Evolutionary conservation across 1,284 basidiomycete genomes (phyloP), one percentile per base, ranked within the genome.

Genomic region (Ustanciosporium gigantosporum): DNA sequence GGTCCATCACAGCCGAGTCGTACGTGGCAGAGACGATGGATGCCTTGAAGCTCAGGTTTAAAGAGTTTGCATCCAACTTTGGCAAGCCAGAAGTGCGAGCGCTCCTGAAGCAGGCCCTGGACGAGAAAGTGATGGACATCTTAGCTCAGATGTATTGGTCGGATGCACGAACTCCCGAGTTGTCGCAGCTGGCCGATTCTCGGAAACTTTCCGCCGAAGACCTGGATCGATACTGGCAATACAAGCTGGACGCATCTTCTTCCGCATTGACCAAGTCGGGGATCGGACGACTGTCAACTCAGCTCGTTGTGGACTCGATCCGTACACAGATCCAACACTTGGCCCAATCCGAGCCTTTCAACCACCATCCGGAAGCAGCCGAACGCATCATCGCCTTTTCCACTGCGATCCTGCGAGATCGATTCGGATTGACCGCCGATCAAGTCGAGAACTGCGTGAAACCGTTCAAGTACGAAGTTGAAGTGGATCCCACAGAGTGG

Each of bases 361-460:
- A 85, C 25, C 86, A 87, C 81, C 95, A 99, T 78, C 89, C 90
- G 0, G 84, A 83, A 14, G 89, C 92, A 0, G 85, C 90, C 2
- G 90, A 94, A 62, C 86, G 92, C 16, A 87, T 99, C 49, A 84
- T 90, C 45, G 84, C 92, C 69, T 95, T 96, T 78, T 89, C 90
- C 14, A 91, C 95, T 78, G 86, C 84, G 71, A 94, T 99, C 70
- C 81, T 99, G 47, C 84, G 92, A 38, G 92, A 96, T 71, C 85
- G 94, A 3, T 88, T 96, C 55, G 88, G 89, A 8, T 80, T 96
- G 45, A 92, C 95, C 3, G 88, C 91, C 1, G 95, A 99, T 77
- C 94, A 98, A 80, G 95, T 99, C 7, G 95, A 99, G 82, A 99
- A 98, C 80, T 95, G 91, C 79, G 95, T 99, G 82, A 99, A 98